phyloP scores from a whole-genome alignment of 495 filamentous ascomycete species.

The Corynascus novoguineensis region DNA sequence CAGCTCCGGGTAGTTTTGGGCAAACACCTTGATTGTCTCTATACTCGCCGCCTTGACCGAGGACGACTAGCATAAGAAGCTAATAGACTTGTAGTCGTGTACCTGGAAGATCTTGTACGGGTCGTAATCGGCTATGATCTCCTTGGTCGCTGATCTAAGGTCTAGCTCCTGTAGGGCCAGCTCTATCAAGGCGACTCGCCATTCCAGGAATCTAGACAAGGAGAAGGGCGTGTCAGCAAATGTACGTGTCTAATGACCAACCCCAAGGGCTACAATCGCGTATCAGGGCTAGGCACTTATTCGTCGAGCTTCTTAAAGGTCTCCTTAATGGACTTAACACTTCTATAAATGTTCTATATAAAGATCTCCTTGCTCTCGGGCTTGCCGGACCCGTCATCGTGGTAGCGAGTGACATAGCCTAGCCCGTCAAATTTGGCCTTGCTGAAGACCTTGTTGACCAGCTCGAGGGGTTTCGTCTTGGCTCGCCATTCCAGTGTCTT shows the following conservation, averaged over 20 bases:
- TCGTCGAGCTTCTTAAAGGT: slow-evolving; percentile 75
- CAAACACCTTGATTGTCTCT: slow-evolving; percentile 73
- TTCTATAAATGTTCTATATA: slow-evolving; percentile 86
- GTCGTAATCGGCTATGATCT: slow-evolving; percentile 72
- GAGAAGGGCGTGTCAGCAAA: slow-evolving; percentile 22
- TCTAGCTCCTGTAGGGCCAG: slow-evolving; percentile 64
- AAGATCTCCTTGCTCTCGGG: slow-evolving; percentile 50
- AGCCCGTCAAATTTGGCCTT: slow-evolving; percentile 53
- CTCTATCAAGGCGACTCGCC: slow-evolving; percentile 86
- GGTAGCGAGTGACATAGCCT: slow-evolving; percentile 51
- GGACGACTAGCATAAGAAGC: slow-evolving; percentile 69
- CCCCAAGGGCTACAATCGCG: not conserved
- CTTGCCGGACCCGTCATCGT: slow-evolving; percentile 24
- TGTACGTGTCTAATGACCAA: not conserved
- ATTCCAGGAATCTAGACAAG: slow-evolving; percentile 63
- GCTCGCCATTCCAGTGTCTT: slow-evolving; percentile 78
- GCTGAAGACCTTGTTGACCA: slow-evolving; percentile 43
- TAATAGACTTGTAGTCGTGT: slow-evolving; percentile 81
- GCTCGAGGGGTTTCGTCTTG: slow-evolving; percentile 46
- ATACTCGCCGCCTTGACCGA: slow-evolving; percentile 63
- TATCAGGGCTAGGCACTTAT: slow-evolving; percentile 47
- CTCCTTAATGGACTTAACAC: slow-evolving; percentile 59
- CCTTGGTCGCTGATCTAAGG: slow-evolving; percentile 56
- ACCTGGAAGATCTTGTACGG: slow-evolving; percentile 85
- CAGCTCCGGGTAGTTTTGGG: slow-evolving; percentile 77